These are phyloP conservation scores for Termitomyces sp. DNA, from an alignment of 768 basidiomycete species.

Conservation along the genomic window DNA sequence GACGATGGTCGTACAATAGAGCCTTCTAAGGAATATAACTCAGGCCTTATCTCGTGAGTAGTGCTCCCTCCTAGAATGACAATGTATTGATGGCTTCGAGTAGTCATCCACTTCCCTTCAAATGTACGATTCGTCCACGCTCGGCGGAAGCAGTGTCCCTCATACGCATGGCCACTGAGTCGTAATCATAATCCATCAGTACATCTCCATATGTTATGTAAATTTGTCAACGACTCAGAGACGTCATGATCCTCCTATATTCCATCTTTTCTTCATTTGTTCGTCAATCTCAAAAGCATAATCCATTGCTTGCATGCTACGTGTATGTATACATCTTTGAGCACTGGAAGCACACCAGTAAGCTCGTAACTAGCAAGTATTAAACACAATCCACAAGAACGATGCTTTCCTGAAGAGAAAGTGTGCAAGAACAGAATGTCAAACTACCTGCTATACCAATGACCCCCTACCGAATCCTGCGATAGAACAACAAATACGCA, in stretches of 20 bases:
- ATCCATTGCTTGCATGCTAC: background rate
- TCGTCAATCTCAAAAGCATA: background rate
- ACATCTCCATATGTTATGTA: background rate
- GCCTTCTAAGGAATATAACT: conserved; percentile 5
- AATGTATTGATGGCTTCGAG: background rate
- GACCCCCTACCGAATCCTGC: conserved; percentile 36
- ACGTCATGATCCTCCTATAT: background rate
- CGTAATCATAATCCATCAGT: background rate
- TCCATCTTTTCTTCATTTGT: background rate
- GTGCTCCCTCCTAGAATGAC: no score
- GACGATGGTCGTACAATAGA: conserved; percentile 12
- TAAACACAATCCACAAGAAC: background rate
- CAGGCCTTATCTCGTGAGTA: background rate
- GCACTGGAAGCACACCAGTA: background rate
- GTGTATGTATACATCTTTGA: background rate
- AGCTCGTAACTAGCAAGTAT: background rate
- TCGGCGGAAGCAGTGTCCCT: background rate
- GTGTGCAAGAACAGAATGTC: background rate
- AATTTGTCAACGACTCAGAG: background rate
- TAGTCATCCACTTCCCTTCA: background rate
- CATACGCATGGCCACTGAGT: background rate
- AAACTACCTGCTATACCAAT: no score
- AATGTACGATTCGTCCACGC: background rate
- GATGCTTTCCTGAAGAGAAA: background rate
- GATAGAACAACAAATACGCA: conserved; percentile 87